Evolutionary conservation across 192 early-diverging fungal species (phyloP), one percentile per base, ranked within the genome.

Genomic region (Paraglomus occultum): DNA sequence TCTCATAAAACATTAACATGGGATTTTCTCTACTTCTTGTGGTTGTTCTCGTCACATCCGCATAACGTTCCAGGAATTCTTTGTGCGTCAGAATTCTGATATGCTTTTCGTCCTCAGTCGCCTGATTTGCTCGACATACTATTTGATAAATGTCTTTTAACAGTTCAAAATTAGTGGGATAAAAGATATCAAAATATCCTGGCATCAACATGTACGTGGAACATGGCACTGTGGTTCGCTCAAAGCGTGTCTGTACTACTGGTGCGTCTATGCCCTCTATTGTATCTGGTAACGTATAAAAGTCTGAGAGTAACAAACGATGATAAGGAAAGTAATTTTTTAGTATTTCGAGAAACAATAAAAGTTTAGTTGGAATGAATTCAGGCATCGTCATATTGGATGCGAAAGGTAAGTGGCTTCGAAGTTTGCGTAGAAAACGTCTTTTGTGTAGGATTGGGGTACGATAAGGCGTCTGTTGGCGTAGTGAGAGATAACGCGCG

Each of bases 101-200:
- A 14, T 47, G 18, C 5, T 11, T 67, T 12, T 43, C 49, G 22
- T 15, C 23, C 52, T 82, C 78, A 61, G 45, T 72, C 51, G 40
- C 74, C 73, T 74, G 66, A 64, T 63, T 45, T 44, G 61, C 67
- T 47, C 83, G 80, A 74, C 90, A 89, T 2, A 91, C 80, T 14
- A 73, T 63, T 20, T 83, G 77, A 76, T 99, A 95, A 79, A 99
- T 81, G 44, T 87, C 84, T 69, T 76, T 72, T 74, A 95, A 70
- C 14, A 94, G 77, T 71, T 93, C 92, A 85, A 96, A 99, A 76
- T 99, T 90, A 20, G 95, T 98, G 4, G 97, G 97, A 73, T 98
- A 99, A 78, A 99, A 98, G 53, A 99, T 96, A 73, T 99, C 96
- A 80, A 99, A 99, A 87, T 88, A 97, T 10, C 97, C 97, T 5